These are phyloP conservation scores for Brassica hybrid DNA, from an alignment of 441 rosid genomes.

Conservation along the genomic window DNA sequence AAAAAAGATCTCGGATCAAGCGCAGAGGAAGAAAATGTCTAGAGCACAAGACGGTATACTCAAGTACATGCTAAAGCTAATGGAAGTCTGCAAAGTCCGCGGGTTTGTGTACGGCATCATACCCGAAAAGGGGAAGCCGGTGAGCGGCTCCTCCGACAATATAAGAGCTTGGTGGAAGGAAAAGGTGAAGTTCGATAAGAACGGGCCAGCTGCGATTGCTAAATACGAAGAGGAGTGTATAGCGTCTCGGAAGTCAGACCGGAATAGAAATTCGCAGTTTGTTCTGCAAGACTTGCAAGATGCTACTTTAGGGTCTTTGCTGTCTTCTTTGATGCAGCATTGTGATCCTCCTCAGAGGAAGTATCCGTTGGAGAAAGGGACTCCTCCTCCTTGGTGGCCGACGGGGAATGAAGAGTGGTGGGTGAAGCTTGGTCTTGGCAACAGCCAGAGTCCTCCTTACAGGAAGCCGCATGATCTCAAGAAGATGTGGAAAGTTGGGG, in stretches of 20 bases:
- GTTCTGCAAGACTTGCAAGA: slow-evolving; percentile 92
- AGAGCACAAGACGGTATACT: slow-evolving; percentile 99
- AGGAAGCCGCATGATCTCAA: slow-evolving; percentile 96
- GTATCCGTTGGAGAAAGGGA: slow-evolving; percentile 90
- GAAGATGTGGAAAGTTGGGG: slow-evolving; percentile 99
- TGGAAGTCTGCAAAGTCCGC: slow-evolving; percentile 98
- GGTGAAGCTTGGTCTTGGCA: slow-evolving; percentile 64
- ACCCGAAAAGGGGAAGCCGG: slow-evolving; percentile 92
- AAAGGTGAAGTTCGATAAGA: slow-evolving; percentile 97
- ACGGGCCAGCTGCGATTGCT: slow-evolving; percentile 94
- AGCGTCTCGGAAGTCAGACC: slow-evolving; percentile 67
- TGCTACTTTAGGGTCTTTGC: slow-evolving; percentile 90
- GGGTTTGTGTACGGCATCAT: slow-evolving; percentile 98
- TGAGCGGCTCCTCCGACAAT: slow-evolving; percentile 94
- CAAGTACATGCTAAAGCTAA: slow-evolving; percentile 95
- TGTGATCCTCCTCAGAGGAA: slow-evolving; percentile 98
- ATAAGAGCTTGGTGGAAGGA: slow-evolving; percentile 99
- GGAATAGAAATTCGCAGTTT: slow-evolving; percentile 65
- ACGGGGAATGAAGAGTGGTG: slow-evolving; percentile 95
- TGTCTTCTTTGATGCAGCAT: slow-evolving; percentile 98
- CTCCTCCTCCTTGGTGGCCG: slow-evolving; percentile 99
- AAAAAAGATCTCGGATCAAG: slow-evolving; percentile 85
- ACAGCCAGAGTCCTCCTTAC: slow-evolving; percentile 80
- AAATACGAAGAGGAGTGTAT: slow-evolving; percentile 85
- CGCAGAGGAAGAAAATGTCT: slow-evolving; percentile 97